Evolutionary conservation across 2,329 filamentous ascomycete species (phyloP).

Genomic region (Botrytis medusae): DNA sequence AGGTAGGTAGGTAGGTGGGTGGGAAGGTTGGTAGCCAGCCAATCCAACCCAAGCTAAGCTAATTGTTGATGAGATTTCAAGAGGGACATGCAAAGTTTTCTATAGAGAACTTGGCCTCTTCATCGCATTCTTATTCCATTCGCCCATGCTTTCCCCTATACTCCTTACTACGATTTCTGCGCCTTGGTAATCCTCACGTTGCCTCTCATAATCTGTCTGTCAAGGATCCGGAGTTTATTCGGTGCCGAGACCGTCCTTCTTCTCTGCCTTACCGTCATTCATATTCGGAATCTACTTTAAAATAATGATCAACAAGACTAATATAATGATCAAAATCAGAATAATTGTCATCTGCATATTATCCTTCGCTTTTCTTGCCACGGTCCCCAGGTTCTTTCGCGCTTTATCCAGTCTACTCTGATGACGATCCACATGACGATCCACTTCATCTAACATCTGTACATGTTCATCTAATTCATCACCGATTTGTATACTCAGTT

Average conservation of each 20-base stretch:
- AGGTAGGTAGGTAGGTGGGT: background rate
- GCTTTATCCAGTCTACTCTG: constrained; percentile 74
- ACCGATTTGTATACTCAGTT: constrained; percentile 93
- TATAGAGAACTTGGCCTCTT: background rate
- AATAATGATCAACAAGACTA: constrained; percentile 67
- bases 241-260: background rate
- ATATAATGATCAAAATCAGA: constrained; percentile 63
- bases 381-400: constrained; percentile 65
- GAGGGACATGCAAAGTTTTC: background rate
- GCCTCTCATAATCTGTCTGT: background rate
- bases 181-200: background rate
- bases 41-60: background rate
- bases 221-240: background rate
- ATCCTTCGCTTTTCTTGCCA: constrained; percentile 74
- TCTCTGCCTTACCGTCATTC: background rate
- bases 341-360: constrained; percentile 82
- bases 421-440: constrained; percentile 79
- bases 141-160: background rate
- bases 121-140: background rate
- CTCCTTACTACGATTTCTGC: constrained; percentile 10
- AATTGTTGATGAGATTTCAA: background rate
- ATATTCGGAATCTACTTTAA: constrained; percentile 49
- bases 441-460: constrained; percentile 84
- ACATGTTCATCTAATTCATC: constrained; percentile 93
- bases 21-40: background rate